Conservation (phyloP, 2,329 filamentous ascomycete genomes). For the Aplosporella prunicola region DNA sequence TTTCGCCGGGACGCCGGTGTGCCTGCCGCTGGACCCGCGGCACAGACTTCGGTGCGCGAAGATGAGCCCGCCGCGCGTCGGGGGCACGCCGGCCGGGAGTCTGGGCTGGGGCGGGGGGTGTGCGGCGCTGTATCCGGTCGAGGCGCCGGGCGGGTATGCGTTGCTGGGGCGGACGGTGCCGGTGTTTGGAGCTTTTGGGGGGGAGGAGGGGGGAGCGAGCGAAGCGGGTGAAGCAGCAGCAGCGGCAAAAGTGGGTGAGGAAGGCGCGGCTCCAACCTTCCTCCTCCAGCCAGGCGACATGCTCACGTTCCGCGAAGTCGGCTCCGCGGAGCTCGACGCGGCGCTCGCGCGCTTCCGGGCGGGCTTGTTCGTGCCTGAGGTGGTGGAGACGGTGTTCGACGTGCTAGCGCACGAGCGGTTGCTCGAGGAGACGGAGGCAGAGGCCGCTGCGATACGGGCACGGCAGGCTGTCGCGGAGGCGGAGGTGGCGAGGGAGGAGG, state of each 20-base stretch:
- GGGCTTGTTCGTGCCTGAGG: slow-evolving; percentile 44
- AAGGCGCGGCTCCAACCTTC: too few relatives aligned
- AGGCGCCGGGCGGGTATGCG: slow-evolving; percentile 49
- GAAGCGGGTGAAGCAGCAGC: too few relatives aligned
- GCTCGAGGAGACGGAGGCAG: slow-evolving; percentile 36
- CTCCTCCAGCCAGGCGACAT: too few relatives aligned
- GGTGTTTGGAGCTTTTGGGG: slow-evolving; percentile 45
- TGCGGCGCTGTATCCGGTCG: slow-evolving; percentile 47
- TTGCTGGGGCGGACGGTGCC: slow-evolving; percentile 45
- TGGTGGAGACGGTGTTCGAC: slow-evolving; percentile 43
- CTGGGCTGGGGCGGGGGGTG: slow-evolving; percentile 48
- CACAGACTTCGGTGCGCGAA: slow-evolving; percentile 47
- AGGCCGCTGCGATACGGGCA: slow-evolving; percentile 38
- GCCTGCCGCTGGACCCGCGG: slow-evolving; percentile 45
- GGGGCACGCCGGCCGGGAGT: slow-evolving; percentile 49
- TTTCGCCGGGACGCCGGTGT: slow-evolving; percentile 45
- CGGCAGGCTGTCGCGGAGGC: slow-evolving; percentile 41
- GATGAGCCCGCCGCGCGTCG: slow-evolving; percentile 47
- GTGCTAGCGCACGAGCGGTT: slow-evolving; percentile 47
- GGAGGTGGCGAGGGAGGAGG: slow-evolving; percentile 39
- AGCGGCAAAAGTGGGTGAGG: too few relatives aligned
- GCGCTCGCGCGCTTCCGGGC: slow-evolving; percentile 40
- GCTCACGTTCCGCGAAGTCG: slow-evolving; percentile 46
- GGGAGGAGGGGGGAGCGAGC: slow-evolving; percentile 40
- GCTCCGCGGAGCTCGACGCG: slow-evolving; percentile 42